Base-by-base conservation (phyloP, 2,329 filamentous ascomycete species). In the Davidsoniella australis region DNA sequence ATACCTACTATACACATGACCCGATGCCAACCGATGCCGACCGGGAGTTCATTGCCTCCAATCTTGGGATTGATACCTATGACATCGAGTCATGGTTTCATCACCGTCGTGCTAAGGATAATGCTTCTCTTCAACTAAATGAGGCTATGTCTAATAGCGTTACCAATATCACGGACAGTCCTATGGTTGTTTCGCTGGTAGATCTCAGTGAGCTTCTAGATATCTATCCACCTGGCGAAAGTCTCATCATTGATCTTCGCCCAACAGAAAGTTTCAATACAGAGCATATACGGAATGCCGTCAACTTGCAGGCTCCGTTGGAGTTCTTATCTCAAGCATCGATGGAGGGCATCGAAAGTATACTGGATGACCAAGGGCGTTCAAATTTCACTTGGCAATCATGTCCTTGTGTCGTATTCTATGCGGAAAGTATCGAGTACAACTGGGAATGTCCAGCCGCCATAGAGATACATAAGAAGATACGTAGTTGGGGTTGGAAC, bases 51-150 rank as follows among this genome's bases (percentile, higher is more conserved):
- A 62, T 75, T 40, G 71, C 73, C 8, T 75, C 72, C 0, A 75
- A 70, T 39, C 59, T 75, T 2, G 69, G 70, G 12, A 67, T 73
- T 20, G 70, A 75, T 49, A 64, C 66, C 2, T 60, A 63, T 44
- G 69, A 75, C 54, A 64, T 76, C 24, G 66, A 72, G 50, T 52
- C 62, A 3, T 76, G 73, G 73, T 75, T 75, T 56, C 66, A 71
- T 52, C 69, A 73, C 52, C 68, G 71, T 17, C 66, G 70, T 26
- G 66, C 73, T 45, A 66, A 66, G 45, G 70, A 73, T 53, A 59
- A 64, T 16, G 66, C 70, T 29, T 63, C 62, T 2, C 63, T 64
- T 53, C 67, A 66, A 44, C 60, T 73, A 5, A 68, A 69, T 36
- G 65, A 60, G 37, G 62, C 73, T 18, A 64, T 60, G 41, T 64